These are phyloP conservation scores for Nigrograna mackinnonii DNA, from an alignment of 2,329 filamentous ascomycete species.

Conservation along the genomic window DNA sequence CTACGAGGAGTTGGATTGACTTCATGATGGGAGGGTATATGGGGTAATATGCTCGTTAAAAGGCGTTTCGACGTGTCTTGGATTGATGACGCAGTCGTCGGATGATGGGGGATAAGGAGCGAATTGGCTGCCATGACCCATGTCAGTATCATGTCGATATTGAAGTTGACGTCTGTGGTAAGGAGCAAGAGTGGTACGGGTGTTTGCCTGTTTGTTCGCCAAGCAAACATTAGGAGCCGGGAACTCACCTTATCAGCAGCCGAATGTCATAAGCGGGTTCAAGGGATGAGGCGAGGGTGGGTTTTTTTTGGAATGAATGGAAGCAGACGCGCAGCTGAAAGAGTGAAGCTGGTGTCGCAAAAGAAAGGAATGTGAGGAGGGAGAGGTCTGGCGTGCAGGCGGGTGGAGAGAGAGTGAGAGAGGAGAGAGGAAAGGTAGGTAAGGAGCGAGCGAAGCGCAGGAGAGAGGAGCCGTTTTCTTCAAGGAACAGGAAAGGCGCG, in stretches of 20 bases:
- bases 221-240: constrained; percentile 14
- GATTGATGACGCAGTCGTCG: constrained; percentile 11
- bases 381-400: no score
- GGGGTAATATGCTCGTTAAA: constrained; percentile 8
- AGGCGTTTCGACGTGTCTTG: constrained; percentile 21
- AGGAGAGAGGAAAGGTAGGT: constrained; percentile 12
- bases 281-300: no score
- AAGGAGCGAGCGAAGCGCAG: no score
- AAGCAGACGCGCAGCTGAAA: constrained; percentile 61
- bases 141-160: no score
- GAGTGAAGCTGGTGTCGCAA: constrained; percentile 63
- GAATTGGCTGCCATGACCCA: constrained; percentile 32
- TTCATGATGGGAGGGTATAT: constrained; percentile 41
- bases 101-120: constrained; percentile 23
- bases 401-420: background rate
- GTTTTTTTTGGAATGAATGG: constrained; percentile 46
- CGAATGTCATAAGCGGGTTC: no score
- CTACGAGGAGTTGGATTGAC: constrained; percentile 53
- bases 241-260: constrained; percentile 39
- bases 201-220: no score
- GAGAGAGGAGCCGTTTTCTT: constrained; percentile 1
- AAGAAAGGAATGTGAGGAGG: constrained; percentile 27
- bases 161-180: no score
- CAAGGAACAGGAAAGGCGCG: background rate
- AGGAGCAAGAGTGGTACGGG: no score